Evolutionary conservation across 73 alveolate species (phyloP), one percentile per base, ranked within the genome.

Genomic region (Paramecium octaurelia): DNA sequence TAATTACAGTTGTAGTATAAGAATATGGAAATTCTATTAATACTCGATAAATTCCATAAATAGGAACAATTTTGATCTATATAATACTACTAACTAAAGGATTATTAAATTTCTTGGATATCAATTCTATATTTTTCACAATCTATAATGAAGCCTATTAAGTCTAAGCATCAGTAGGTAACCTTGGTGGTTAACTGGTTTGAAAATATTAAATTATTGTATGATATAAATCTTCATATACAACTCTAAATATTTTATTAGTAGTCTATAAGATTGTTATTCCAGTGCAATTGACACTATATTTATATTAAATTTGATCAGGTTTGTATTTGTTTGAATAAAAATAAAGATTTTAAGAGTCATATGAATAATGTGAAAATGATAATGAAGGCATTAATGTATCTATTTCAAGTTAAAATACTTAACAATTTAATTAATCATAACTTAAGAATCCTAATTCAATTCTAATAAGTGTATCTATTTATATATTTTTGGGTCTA

Each of bases 281-380:
- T 35, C 87, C 87, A 73, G 87, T 73, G 16, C 87, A 73, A 73
- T 73, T 73, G 11, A 73, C 10, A 36, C 60, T 36, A 20, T 73
- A 73, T 36, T 35, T 35, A 36, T 36, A 34, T 36, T 73, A 36
- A 34, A 38, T 18, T 38, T 29, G 34, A 38, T 73, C 57, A 14
- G 87, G 87, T 73, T 34, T 36, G 7, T 73, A 6, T 12, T 12
- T 31, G 24, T 73, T 73, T 36, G 87, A 20, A 36, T 36, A 36
- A 73, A 73, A 73, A 73, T 73, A 73, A 1, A 73, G 46, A 35
- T 73, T 40, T 29, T 31, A 20, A 36, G 40, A 29, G 35, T 73
- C 59, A 36, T 36, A 73, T 4, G 31, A 34, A 11, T 73, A 73
- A 36, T 34, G 59, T 35, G 57, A 36, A 73, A 73, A 73, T 10